phyloP scores from a whole-genome alignment of 208 protist genomes.

The Leishmania gerbilli region DNA sequence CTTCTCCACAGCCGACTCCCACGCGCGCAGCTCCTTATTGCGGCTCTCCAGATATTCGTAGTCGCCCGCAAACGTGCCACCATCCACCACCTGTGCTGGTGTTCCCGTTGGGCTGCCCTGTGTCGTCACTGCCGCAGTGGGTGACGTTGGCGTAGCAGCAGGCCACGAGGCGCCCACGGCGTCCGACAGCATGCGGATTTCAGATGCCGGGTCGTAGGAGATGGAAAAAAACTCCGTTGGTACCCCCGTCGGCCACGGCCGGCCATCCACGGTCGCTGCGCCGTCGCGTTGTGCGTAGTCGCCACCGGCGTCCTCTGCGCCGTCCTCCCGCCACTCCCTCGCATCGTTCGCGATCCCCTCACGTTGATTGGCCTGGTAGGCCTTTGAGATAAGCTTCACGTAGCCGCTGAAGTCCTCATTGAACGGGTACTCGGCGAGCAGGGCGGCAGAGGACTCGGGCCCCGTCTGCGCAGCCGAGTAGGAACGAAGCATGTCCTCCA shows the following conservation, averaged over 20 bases:
- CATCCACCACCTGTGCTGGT: conserved; percentile 13
- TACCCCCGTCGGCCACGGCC: conserved; percentile 63
- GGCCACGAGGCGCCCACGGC: conserved; percentile 19
- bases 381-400: conserved; percentile 55
- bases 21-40: conserved; percentile 69
- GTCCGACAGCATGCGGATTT: conserved; percentile 31
- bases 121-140: not conserved
- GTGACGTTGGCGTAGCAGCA: not conserved
- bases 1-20: conserved; percentile 69
- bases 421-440: conserved; percentile 51
- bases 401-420: conserved; percentile 67
- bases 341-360: conserved; percentile 40
- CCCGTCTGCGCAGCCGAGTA: conserved; percentile 26
- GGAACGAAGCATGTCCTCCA: conserved; percentile 30
- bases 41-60: conserved; percentile 72
- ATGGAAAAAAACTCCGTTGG: conserved; percentile 62
- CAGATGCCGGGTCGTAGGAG: conserved; percentile 21
- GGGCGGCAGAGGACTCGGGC: conserved; percentile 37
- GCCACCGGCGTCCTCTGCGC: not conserved
- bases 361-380: conserved; percentile 71
- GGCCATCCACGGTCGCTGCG: conserved; percentile 17
- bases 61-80: conserved; percentile 63
- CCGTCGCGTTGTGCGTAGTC: not conserved
- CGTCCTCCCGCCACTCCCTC: conserved; percentile 28
- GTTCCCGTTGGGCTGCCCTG: not conserved